Evolutionary conservation across 139 green algal species (phyloP), one percentile per base, ranked within the genome.

Genomic region (Auxenochlorella pyrenoidosa): DNA sequence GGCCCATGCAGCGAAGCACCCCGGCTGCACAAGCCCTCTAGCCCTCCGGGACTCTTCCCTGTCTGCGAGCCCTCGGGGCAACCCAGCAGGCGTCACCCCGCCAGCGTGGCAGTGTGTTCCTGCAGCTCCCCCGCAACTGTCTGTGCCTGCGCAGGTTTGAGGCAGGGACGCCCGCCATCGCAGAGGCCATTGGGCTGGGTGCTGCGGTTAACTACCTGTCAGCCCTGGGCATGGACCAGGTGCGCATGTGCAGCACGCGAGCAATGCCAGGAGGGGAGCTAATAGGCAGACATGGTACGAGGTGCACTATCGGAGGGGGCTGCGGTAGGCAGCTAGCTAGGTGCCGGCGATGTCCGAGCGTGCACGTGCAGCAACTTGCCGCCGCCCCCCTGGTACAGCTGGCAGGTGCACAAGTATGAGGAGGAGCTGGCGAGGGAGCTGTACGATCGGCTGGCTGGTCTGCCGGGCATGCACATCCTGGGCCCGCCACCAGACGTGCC

Each of bases 111-210:
- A n/a, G 63, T 71, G 68, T 32, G 38, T 5, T 10, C 38, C n/a
- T 75, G 24, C 60, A 68, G 12, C 40, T 58, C 85, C 94, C 95
- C 1, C 43, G 30, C 22, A 54, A 40, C 34, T 44, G 54, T 0
- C 84, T 90, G 40, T 96, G 96, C 0, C 97, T 96, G 21, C 90
- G 79, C 30, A 91, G 96, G 40, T 99, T 99, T 88, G 97, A 99
- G 91, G 95, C 97, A 0, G 97, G 97, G 71, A 99, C 97, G 8
- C 97, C 97, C 0, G 94, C 95, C 4, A 99, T 99, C n/a, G 97
- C 91, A 1, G 88, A 93, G 43, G 88, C 90, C 30, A 94, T 97
- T 47, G 95, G 91, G 16, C 68, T 96, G 47, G 94, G 94, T 4
- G 92, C 90, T 4, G 94, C 93, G 5, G 77, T 77, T 30, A 92